phyloP scores from a whole-genome alignment of 1,284 basidiomycete genomes.

The Rhodofomes roseus region DNA sequence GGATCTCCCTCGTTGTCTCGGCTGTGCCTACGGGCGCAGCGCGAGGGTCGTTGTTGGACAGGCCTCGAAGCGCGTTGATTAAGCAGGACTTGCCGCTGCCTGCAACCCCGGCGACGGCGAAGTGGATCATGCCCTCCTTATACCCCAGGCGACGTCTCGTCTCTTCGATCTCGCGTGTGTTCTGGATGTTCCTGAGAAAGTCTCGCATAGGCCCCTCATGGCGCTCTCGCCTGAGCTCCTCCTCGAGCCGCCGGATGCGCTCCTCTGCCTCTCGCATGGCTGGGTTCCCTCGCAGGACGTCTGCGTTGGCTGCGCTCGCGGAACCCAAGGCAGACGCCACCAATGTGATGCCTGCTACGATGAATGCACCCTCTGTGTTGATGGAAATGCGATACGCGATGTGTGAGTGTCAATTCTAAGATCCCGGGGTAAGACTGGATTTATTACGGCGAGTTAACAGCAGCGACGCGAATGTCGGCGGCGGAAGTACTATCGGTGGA shows the following conservation, averaged over 20 bases:
- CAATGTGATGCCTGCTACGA: neutral
- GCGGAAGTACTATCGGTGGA: too few relatives aligned
- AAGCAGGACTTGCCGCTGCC: constrained; percentile 8
- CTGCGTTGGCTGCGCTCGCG: neutral
- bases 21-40: neutral
- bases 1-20: constrained; percentile 3
- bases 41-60: neutral
- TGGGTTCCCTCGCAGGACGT: neutral
- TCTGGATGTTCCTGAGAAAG: neutral
- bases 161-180: neutral
- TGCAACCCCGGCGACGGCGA: constrained; percentile 4
- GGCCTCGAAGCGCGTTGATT: constrained; percentile 6
- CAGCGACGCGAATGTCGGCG: neutral
- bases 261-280: neutral
- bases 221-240: neutral
- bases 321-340: neutral
- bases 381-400: neutral
- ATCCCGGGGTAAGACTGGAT: neutral
- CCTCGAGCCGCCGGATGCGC: neutral
- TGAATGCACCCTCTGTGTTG: neutral
- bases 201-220: neutral
- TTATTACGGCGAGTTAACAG: neutral
- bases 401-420: neutral
- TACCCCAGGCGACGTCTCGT: constrained; percentile 1
- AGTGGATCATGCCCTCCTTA: constrained; percentile 2